Base-by-base conservation (phyloP, 2,329 filamentous ascomycete genomes). In the Sclerotinia glacialis region DNA sequence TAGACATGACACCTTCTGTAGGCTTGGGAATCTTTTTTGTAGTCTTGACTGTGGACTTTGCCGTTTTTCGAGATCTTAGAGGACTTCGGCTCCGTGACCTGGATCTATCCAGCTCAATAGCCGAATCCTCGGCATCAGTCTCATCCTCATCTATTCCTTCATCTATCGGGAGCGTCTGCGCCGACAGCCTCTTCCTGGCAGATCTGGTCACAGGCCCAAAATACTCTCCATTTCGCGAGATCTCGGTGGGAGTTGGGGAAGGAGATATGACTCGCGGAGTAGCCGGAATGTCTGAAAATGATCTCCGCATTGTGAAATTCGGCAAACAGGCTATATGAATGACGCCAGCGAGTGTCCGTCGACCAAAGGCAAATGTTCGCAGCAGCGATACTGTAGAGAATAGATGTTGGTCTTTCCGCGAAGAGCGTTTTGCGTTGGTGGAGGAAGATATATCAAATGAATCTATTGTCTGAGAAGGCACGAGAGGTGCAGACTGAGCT, bases 191-290 rank as follows among this genome's bases (percentile, higher is more conserved):
- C 72, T 83, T 83, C 67, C 89, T 84, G 64, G 87, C 88, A 44
- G 92, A 94, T 73, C 92, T 87, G 69, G 92, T 96, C 69, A 88
- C 83, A 7, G 92, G 92, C 12, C 87, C 90, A 71, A 86, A 87
- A 78, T 96, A 88, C 69, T 84, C 83, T 76, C 89, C 84, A 67
- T 80, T 78, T 28, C 76, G 78, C 70, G 82, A 82, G 42, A 77
- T 77, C 67, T 89, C 86, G 28, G 86, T 88, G 1, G 87, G 87
- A 2, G 90, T 89, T 50, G 93, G 93, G 65, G 92, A 95, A 50
- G 93, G 93, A 16, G 92, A 96, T 72, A 95, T 96, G 72, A 97
- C 91, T 75, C 92, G 89, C 74, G 93, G 93, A 66, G 90, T 95
- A 67, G 85, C 85, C 67, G 93, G 93, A 67, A 95, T 82, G 70